Evolutionary conservation across 768 basidiomycete genomes (phyloP).

Genomic region (Lepiota brunneoincarnata): DNA sequence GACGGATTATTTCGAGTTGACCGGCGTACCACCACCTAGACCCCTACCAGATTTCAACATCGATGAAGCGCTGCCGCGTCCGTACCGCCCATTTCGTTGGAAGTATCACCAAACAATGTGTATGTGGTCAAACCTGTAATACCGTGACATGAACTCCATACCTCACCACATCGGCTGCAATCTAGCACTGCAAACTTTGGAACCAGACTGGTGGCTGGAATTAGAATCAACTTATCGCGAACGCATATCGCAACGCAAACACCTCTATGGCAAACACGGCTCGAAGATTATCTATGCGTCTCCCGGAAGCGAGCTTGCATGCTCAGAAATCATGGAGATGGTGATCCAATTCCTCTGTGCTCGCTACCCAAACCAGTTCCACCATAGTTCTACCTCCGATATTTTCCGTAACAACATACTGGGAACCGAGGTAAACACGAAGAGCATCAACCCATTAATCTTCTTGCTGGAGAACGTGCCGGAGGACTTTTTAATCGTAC

Average conservation of each 20-base stretch:
- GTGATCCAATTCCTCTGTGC: slow-evolving; percentile 53
- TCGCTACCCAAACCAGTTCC: slow-evolving; percentile 55
- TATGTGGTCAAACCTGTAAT: slow-evolving; percentile 20
- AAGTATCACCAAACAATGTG: slow-evolving; percentile 57
- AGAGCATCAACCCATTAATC: slow-evolving; percentile 30
- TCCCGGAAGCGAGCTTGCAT: slow-evolving; percentile 48
- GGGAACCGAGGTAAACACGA: slow-evolving; percentile 24
- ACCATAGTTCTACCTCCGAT: slow-evolving; percentile 29
- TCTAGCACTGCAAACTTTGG: slow-evolving; percentile 43
- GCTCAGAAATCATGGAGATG: slow-evolving; percentile 52
- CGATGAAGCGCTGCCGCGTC: slow-evolving; percentile 39
- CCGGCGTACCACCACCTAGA: slow-evolving; percentile 40
- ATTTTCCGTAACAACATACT: slow-evolving; percentile 44
- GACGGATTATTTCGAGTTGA: slow-evolving; percentile 38
- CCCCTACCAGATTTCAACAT: slow-evolving; percentile 43
- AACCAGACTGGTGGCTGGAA: slow-evolving; percentile 57
- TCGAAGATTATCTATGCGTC: slow-evolving; percentile 40
- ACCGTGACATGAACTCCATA: not conserved
- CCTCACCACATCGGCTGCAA: not conserved
- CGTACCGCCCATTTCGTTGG: slow-evolving; percentile 58
- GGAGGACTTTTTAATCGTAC: slow-evolving; percentile 47
- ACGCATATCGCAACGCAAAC: slow-evolving; percentile 39
- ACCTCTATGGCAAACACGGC: slow-evolving; percentile 35
- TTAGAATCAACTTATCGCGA: slow-evolving; percentile 48
- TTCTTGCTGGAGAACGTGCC: slow-evolving; percentile 51